Evolutionary conservation across 2,329 filamentous ascomycete species (phyloP), one percentile per base, ranked within the genome.

Genomic region (Claviceps purpurea): DNA sequence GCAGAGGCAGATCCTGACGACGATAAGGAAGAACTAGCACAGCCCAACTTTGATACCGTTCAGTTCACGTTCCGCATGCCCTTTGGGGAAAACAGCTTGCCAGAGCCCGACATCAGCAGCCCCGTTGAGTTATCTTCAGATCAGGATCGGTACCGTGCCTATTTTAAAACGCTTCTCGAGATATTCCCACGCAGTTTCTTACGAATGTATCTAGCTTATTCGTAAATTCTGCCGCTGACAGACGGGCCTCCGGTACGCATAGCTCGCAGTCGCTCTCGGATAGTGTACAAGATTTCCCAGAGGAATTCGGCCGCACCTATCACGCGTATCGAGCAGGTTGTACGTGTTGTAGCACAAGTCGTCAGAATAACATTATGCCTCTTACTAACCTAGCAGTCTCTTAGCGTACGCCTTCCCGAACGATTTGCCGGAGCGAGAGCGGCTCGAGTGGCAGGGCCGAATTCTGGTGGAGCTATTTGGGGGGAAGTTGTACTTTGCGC

Each of bases 321-420:
- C 71, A 74, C 56, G 70, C 71, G 3, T 75, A 73, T 53, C 65
- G 65, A 52, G 70, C 71, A 46, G 72, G 72, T 22, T 74, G 72
- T 74, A 62, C 57, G 71, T 67, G 7, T 26, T 6, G n/a, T 34
- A 22, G 13, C 4, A 22, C n/a, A 46, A 26, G 5, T 8, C 14
- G 5, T 6, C 20, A 14, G 30, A 26, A 34, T 14, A 18, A 11
- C 5, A 20, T 4, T 14, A 20, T 47, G 34, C n/a, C 39, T 34
- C 37, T 14, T 48, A 13, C 54, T 58, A 55, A 56, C 56, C 30
- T 4, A 10, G 6, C 5, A 10, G 6, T 3, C 16, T 24, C 18
- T 10, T 22, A 75, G 72, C 72, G 34, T 75, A 74, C 48, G 64
- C 65, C 4, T 74, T 71, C 51, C 73, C 72, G 41, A 75, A 75